phyloP scores from a whole-genome alignment of 768 basidiomycete genomes.

The Phlebiopsis flavidoalba region DNA sequence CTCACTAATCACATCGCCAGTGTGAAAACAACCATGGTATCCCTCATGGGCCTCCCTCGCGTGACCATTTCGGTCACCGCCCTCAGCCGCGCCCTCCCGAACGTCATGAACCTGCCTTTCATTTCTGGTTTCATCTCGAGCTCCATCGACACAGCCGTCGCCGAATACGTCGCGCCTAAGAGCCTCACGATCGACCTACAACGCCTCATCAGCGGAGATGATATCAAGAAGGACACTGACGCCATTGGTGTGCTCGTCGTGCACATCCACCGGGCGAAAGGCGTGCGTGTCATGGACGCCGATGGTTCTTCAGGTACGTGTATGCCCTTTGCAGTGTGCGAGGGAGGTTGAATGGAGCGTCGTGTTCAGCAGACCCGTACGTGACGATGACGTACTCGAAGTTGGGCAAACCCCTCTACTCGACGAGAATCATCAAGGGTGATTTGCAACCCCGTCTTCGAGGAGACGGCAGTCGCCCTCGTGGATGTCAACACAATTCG shows the following conservation, averaged over 20 bases:
- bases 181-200: slow-evolving; percentile 68
- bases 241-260: slow-evolving; percentile 63
- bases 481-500: slow-evolving; percentile 63
- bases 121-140: slow-evolving; percentile 65
- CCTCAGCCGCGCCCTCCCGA: slow-evolving; percentile 55
- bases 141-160: slow-evolving; percentile 56
- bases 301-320: slow-evolving; percentile 30
- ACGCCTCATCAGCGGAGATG: slow-evolving; percentile 52
- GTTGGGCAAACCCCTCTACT: slow-evolving; percentile 61
- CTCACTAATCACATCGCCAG: slow-evolving; percentile 25
- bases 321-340: not conserved
- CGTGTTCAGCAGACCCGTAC: slow-evolving; percentile 36
- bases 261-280: slow-evolving; percentile 56
- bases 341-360: not conserved
- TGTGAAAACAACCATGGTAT: slow-evolving; percentile 44
- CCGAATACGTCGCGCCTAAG: slow-evolving; percentile 64
- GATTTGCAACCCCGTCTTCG: slow-evolving; percentile 63
- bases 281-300: slow-evolving; percentile 37
- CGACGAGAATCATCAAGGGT: slow-evolving; percentile 60
- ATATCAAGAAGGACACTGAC: slow-evolving; percentile 50
- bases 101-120: slow-evolving; percentile 74
- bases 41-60: slow-evolving; percentile 67
- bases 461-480: slow-evolving; percentile 61
- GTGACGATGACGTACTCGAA: slow-evolving; percentile 63
- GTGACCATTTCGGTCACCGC: slow-evolving; percentile 64